A percentile compares a stretch with the other conserved stretches of the same genome.
Evolutionary conservation across 768 basidiomycete genomes (phyloP).

Genomic region (Chlorophyllum brunneum): DNA sequence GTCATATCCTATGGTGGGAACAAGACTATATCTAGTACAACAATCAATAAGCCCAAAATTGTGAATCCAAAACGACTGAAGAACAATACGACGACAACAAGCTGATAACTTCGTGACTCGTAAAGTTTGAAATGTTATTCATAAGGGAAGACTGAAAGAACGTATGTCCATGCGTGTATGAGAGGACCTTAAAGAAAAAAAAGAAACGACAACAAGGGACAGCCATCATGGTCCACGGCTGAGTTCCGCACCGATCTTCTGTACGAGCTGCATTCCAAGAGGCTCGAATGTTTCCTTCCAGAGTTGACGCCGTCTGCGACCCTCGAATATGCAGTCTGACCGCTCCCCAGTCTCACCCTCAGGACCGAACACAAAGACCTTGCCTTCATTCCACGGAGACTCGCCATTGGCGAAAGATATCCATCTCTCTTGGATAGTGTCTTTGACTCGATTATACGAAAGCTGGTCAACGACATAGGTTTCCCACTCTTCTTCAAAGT

Average conservation of each 20-base stretch:
- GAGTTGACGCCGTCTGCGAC: slow-evolving; percentile 50
- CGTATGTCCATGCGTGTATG: no score
- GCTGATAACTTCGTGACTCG: no score
- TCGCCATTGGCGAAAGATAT: slow-evolving; percentile 72
- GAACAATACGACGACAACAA: no score
- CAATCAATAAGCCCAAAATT: no score
- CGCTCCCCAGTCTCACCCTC: slow-evolving; percentile 81
- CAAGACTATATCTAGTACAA: no score
- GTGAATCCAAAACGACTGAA: no score
- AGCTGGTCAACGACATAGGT: slow-evolving; percentile 60
- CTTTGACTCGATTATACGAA: slow-evolving; percentile 62
- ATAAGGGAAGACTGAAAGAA: no score
- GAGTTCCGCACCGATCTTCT: slow-evolving; percentile 72
- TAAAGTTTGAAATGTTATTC: no score
- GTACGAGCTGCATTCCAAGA: slow-evolving; percentile 60
- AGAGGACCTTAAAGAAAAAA: no score
- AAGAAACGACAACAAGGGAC: no score
- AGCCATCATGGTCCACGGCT: slow-evolving; percentile 59
- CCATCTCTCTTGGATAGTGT: slow-evolving; percentile 73
- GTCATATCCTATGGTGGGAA: no score
- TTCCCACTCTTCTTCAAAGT: slow-evolving; percentile 41
- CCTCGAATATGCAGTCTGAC: slow-evolving; percentile 58
- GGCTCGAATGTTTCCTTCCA: slow-evolving; percentile 71
- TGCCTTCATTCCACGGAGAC: slow-evolving; percentile 65
- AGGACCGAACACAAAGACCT: slow-evolving; percentile 76